phyloP scores from a whole-genome alignment of 2,329 filamentous ascomycete genomes.

The Beauveria sp. region DNA sequence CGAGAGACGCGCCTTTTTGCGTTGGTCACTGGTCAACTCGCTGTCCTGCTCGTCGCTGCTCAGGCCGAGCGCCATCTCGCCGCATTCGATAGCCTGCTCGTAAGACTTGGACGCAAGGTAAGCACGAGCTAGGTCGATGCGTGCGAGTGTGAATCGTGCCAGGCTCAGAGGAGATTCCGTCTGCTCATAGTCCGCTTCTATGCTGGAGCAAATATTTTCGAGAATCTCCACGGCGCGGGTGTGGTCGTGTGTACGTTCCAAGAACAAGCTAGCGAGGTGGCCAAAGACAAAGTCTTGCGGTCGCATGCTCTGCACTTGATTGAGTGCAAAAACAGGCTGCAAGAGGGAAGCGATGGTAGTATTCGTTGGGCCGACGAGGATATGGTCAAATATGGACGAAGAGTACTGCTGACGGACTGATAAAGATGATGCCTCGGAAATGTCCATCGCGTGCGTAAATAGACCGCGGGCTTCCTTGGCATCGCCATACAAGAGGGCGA shows the following conservation, averaged over 20 bases:
- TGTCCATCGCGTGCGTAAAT: constrained; percentile 91
- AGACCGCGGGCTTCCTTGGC: constrained; percentile 70
- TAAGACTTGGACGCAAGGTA: constrained; percentile 64
- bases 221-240: constrained; percentile 56
- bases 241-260: constrained; percentile 71
- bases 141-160: constrained; percentile 70
- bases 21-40: constrained; percentile 56
- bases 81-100: constrained; percentile 65
- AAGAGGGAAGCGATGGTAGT: constrained; percentile 57
- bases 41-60: constrained; percentile 64
- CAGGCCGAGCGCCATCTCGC: constrained; percentile 72
- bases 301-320: constrained; percentile 66
- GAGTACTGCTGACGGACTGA: constrained; percentile 74
- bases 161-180: constrained; percentile 71
- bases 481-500: constrained; percentile 72
- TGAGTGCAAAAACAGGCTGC: constrained; percentile 80
- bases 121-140: constrained; percentile 78
- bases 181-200: constrained; percentile 78
- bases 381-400: constrained; percentile 72
- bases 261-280: constrained; percentile 72
- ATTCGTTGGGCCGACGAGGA: constrained; percentile 50
- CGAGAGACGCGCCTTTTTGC: constrained; percentile 68
- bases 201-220: constrained; percentile 55
- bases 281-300: constrained; percentile 64
- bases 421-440: constrained; percentile 68